A percentile compares a stretch with the other conserved stretches of the same genome.
phyloP scores from a whole-genome alignment of 2,329 filamentous ascomycete genomes.

The Penicillium brevicompactum region DNA sequence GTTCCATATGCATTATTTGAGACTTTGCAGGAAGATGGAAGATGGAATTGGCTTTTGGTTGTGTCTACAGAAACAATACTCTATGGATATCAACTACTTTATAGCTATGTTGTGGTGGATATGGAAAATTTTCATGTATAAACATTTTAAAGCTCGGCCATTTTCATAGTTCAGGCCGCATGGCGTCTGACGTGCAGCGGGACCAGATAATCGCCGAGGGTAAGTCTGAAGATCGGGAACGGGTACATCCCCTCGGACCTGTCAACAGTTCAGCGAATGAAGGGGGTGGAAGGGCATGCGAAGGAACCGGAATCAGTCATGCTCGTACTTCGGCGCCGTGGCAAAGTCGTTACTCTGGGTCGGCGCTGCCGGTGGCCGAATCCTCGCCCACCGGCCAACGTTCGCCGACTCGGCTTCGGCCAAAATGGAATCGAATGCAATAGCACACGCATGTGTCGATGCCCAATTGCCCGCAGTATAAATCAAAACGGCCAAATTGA shows the following conservation, averaged over 20 bases:
- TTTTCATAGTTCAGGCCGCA: neutral
- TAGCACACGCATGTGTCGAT: slow-evolving; percentile 6
- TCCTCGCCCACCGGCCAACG: neutral
- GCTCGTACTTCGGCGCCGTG: neutral
- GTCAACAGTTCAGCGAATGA: neutral
- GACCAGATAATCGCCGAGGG: slow-evolving; percentile 1
- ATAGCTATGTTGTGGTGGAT: neutral
- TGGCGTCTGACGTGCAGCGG: neutral
- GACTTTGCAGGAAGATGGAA: neutral
- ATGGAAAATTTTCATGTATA: neutral
- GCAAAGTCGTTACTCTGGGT: neutral
- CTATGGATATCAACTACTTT: neutral
- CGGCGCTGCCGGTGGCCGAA: neutral
- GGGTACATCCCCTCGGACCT: neutral
- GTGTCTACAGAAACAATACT: neutral
- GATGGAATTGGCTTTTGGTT: neutral
- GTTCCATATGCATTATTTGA: slow-evolving; percentile 17
- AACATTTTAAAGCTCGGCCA: slow-evolving; percentile 1
- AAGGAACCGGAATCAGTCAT: neutral
- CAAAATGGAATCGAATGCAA: neutral
- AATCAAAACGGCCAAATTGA: neutral
- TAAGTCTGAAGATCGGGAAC: neutral
- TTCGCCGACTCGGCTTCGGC: slow-evolving; percentile 3
- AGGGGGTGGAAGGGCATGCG: neutral
- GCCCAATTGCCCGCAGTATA: neutral